phyloP scores from a whole-genome alignment of 1,284 basidiomycete genomes.

The Neotropicomus parvogracilis region DNA sequence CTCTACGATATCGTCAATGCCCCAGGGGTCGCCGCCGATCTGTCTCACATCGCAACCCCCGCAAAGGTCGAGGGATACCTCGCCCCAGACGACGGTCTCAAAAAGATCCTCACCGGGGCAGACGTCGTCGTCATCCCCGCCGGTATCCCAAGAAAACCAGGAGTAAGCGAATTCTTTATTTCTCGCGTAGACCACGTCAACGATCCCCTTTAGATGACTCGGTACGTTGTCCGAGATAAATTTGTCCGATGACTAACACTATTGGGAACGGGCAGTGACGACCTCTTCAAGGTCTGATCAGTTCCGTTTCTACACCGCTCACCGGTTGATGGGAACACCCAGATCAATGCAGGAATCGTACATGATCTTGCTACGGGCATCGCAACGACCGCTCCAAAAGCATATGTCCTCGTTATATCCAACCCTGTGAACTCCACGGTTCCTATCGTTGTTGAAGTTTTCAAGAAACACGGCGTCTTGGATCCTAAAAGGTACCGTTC shows the following conservation, averaged over 20 bases:
- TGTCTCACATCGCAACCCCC: slow-evolving; percentile 84
- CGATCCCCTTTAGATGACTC: slow-evolving; percentile 57
- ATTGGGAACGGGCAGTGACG: slow-evolving; percentile 55
- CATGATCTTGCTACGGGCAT: slow-evolving; percentile 89
- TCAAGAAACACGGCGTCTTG: slow-evolving; percentile 90
- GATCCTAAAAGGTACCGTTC: slow-evolving; percentile 76
- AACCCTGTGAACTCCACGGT: slow-evolving; percentile 98
- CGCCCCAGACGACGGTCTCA: slow-evolving; percentile 74
- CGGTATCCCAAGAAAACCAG: slow-evolving; percentile 95
- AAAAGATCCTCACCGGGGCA: slow-evolving; percentile 80
- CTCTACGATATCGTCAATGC: slow-evolving; percentile 97
- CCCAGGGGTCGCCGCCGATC: slow-evolving; percentile 92
- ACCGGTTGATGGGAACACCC: slow-evolving; percentile 7
- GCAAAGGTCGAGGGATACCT: slow-evolving; percentile 78
- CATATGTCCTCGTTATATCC: slow-evolving; percentile 92
- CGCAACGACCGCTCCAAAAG: slow-evolving; percentile 84
- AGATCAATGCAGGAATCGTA: slow-evolving; percentile 98
- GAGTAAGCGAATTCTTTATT: slow-evolving; percentile 49
- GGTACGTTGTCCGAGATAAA: slow-evolving; percentile 42
- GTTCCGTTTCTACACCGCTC: background rate
- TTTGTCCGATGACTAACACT: slow-evolving; percentile 24
- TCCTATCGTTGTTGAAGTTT: slow-evolving; percentile 92
- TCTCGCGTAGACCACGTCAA: slow-evolving; percentile 5
- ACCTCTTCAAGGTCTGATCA: slow-evolving; percentile 80
- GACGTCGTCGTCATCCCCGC: slow-evolving; percentile 95